Percentiles rank a stretch among this genome's conserved stretches.
These are phyloP conservation scores for Corrigiola litoralis DNA, from an alignment of 179 eudicot species.

Conservation along the genomic window DNA sequence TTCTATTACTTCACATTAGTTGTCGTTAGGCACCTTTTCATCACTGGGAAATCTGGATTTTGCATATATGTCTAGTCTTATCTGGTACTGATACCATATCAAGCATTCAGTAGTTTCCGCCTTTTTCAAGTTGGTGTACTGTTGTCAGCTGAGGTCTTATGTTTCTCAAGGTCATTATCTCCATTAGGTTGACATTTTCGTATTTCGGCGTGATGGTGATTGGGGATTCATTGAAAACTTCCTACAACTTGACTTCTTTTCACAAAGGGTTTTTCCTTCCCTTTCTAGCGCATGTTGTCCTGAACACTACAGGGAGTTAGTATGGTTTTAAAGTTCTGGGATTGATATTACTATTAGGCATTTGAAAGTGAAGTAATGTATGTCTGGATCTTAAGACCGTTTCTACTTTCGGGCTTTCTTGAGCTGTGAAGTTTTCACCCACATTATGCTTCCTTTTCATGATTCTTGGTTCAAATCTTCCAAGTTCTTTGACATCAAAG, in stretches of 20 bases:
- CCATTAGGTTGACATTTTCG: neutral
- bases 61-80: neutral
- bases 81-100: too few relatives aligned
- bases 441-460: too few relatives aligned
- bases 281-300: neutral
- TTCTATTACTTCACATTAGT: neutral
- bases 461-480: too few relatives aligned
- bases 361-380: neutral
- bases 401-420: too few relatives aligned
- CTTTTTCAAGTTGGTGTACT: slow-evolving; percentile 1
- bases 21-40: neutral
- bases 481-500: neutral
- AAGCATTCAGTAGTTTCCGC: too few relatives aligned
- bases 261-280: too few relatives aligned
- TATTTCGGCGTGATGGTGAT: too few relatives aligned
- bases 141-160: too few relatives aligned
- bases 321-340: neutral
- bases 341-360: neutral
- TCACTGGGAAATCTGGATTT: neutral
- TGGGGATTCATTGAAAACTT: too few relatives aligned
- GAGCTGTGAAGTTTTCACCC: neutral
- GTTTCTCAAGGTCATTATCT: neutral
- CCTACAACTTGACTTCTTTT: too few relatives aligned
- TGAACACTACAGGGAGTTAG: neutral
- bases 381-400: too few relatives aligned